phyloP scores from a whole-genome alignment of 2,329 filamentous ascomycete species.

The Rhytidhysteron rufulum region DNA sequence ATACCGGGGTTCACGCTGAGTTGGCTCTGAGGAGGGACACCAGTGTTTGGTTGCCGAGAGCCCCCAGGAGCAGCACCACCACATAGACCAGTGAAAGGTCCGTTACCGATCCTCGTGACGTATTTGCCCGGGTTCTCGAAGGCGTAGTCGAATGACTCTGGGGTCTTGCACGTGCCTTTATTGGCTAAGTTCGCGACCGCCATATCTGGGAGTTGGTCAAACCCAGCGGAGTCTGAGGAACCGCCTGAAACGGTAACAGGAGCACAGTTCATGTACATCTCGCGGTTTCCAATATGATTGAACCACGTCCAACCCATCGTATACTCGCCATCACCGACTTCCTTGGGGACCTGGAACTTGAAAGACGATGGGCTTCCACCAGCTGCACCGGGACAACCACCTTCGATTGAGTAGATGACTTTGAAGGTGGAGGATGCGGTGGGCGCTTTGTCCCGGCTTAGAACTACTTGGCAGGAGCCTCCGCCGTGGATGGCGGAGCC shows the following conservation, averaged over 20 bases:
- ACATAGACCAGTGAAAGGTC: constrained; percentile 22
- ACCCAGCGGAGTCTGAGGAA: constrained; percentile 42
- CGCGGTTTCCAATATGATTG: constrained; percentile 82
- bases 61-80: constrained; percentile 3
- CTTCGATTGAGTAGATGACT: constrained; percentile 83
- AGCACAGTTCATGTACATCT: constrained; percentile 97
- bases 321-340: constrained; percentile 70
- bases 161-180: constrained; percentile 75
- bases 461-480: constrained; percentile 81
- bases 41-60: not conserved
- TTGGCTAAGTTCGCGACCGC: constrained; percentile 62
- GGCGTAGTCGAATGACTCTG: constrained; percentile 39
- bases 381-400: constrained; percentile 68
- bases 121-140: constrained; percentile 65
- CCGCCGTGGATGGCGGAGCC: constrained; percentile 81
- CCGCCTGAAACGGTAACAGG: constrained; percentile 60
- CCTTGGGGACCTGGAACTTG: constrained; percentile 65
- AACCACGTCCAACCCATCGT: constrained; percentile 89
- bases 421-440: constrained; percentile 69
- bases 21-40: not conserved
- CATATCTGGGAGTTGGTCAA: constrained; percentile 63
- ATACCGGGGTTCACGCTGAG: not conserved
- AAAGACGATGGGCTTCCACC: constrained; percentile 47
- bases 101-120: constrained; percentile 28
- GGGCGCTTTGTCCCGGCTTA: constrained; percentile 72